A percentile compares a stretch with the other conserved stretches of the same genome.
These are phyloP conservation scores for Luzula sylvatica DNA, from an alignment of 176 grass and related monocot genomes.

Conservation along the genomic window DNA sequence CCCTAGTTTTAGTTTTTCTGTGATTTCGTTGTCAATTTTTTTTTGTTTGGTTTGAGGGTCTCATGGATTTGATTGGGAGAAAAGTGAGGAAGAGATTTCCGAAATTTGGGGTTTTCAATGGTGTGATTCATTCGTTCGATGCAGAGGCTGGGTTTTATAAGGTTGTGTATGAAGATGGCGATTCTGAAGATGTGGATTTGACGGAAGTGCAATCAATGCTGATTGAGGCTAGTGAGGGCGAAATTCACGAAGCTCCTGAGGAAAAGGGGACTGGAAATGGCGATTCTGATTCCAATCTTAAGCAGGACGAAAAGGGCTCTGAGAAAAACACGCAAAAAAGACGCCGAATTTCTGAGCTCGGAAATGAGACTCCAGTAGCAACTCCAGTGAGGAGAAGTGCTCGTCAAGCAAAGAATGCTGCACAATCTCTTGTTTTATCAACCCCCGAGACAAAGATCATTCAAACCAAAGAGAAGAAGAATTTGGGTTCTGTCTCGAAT, in stretches of 20 bases:
- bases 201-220: conserved; percentile 61
- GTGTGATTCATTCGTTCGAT: conserved; percentile 76
- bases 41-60: background rate
- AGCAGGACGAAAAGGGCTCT: background rate
- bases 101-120: conserved; percentile 42
- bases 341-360: background rate
- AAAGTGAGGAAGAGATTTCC: conserved; percentile 62
- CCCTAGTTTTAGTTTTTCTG: conserved; percentile 11
- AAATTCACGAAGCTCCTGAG: conserved; percentile 12
- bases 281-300: conserved; percentile 12
- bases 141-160: conserved; percentile 50
- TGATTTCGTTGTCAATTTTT: conserved; percentile 1
- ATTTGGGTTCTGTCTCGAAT: conserved; percentile 13
- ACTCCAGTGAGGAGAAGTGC: conserved; percentile 60
- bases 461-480: conserved; percentile 12
- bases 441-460: conserved; percentile 10
- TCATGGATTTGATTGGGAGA: conserved; percentile 56
- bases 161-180: conserved; percentile 81
- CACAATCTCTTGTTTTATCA: conserved; percentile 16
- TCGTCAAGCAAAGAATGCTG: conserved; percentile 31
- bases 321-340: conserved; percentile 21
- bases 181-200: conserved; percentile 77
- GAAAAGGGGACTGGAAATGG: background rate
- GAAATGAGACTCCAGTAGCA: background rate
- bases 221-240: conserved; percentile 19